phyloP scores from a whole-genome alignment of 305 asterid genomes.

The Rubia tinctorum region DNA sequence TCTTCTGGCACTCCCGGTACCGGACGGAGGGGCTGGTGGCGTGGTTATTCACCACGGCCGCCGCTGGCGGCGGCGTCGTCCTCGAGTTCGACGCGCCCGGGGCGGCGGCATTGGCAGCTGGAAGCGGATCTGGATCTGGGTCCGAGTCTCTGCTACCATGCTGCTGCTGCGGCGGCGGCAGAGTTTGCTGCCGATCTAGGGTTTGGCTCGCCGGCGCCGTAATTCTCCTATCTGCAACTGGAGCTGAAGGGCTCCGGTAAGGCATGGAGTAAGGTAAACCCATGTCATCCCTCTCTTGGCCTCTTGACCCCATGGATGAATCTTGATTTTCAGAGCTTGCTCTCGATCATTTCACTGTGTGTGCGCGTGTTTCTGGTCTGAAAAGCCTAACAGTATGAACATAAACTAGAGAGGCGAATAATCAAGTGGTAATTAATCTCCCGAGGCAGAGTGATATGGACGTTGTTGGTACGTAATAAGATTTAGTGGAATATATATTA shows the following conservation, averaged over 20 bases:
- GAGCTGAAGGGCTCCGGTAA: conserved; percentile 30
- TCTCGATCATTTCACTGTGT: background rate
- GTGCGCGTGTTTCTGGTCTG: background rate
- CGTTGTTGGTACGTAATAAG: conserved; percentile 28
- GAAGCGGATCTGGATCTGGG: conserved; percentile 71
- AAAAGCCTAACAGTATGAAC: background rate
- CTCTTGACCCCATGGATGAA: conserved; percentile 39
- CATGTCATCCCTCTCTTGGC: conserved; percentile 28
- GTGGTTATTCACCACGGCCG: conserved; percentile 18
- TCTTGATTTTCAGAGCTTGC: background rate
- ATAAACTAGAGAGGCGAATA: conserved; percentile 10
- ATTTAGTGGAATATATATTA: conserved; percentile 18
- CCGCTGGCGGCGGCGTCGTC: conserved; percentile 5
- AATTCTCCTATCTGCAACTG: conserved; percentile 31
- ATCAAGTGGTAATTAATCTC: conserved; percentile 23
- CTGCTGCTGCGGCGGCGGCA: too few species aligned
- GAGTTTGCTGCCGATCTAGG: too few species aligned
- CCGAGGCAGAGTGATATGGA: conserved; percentile 21
- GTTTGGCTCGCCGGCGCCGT: conserved; percentile 50
- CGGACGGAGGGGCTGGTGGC: conserved; percentile 18
- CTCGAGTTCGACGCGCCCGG: conserved; percentile 25
- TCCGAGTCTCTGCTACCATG: conserved; percentile 17
- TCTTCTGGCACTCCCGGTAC: conserved; percentile 72
- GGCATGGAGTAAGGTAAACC: conserved; percentile 23
- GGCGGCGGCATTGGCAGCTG: conserved; percentile 12